Evolutionary conservation across 371 early-diverging fungal genomes (phyloP).

Genomic region (Apophysomyces elegans): DNA sequence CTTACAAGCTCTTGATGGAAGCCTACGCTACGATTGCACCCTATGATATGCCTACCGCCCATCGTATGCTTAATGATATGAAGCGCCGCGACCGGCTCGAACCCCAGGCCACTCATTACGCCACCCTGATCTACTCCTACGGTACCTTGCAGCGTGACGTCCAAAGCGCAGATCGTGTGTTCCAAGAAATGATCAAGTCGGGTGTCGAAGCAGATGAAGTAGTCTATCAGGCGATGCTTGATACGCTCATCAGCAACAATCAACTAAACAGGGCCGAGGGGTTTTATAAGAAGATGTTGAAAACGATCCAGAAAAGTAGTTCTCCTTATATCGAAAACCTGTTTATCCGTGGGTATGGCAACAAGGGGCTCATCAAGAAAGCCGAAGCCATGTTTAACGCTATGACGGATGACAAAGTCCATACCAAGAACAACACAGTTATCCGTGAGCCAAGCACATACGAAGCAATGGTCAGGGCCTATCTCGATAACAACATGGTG

Average conservation of each 20-base stretch:
- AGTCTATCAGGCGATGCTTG: conserved; percentile 65
- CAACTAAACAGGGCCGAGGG: conserved; percentile 49
- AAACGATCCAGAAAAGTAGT: conserved; percentile 26
- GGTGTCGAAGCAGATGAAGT: conserved; percentile 54
- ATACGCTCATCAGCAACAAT: conserved; percentile 55
- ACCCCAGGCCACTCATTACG: conserved; percentile 64
- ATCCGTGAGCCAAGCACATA: conserved; percentile 68
- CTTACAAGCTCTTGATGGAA: conserved; percentile 67
- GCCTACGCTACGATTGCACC: conserved; percentile 63
- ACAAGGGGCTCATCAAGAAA: conserved; percentile 42
- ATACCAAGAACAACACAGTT: conserved; percentile 21
- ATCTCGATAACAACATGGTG: conserved; percentile 50
- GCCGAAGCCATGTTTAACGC: conserved; percentile 56
- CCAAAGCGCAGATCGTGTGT: conserved; percentile 53
- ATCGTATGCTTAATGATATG: conserved; percentile 58
- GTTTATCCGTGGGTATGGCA: conserved; percentile 66
- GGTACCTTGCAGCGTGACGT: conserved; percentile 62
- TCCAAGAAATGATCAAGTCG: conserved; percentile 52
- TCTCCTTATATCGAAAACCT: conserved; percentile 69
- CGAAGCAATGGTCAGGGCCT: conserved; percentile 66
- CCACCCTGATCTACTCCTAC: conserved; percentile 64
- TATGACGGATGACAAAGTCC: conserved; percentile 56
- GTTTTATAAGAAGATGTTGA: conserved; percentile 38
- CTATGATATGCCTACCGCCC: conserved; percentile 66
- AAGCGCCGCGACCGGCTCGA: conserved; percentile 43